Base-by-base conservation (phyloP, 768 basidiomycete genomes). In the Mycena leptocephala region DNA sequence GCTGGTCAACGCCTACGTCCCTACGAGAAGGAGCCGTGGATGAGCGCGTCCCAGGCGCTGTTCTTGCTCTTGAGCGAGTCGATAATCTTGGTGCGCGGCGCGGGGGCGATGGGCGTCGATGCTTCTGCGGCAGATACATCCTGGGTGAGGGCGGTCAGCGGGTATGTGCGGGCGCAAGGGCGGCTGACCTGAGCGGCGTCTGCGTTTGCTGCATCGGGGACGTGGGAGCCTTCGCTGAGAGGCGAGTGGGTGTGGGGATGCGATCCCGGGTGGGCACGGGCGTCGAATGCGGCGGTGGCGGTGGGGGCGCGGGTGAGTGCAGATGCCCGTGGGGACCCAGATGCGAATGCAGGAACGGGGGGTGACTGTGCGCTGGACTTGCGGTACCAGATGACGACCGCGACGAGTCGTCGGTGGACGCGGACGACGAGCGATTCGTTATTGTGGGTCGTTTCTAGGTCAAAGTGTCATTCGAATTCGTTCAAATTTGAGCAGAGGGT, bases 21-120 rank as follows among this genome's bases (percentile, higher is more conserved):
- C 30, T 81, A 92, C n/a, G 92, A 89, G 81, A 91, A 93, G 39
- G 91, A 91, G 37, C 93, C 93, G 80, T 93, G 93, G 55, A 93
- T 91, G 72, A 93, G 83, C 3, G 92, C 92, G 74, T 93, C 93
- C 92, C 92, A 93, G 20, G 92, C 91, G 71, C 90, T 58, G 71
- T 72, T 90, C 84, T 93, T 92, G 30, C 87, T 87, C 81, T 91
- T 90, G 72, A 93, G 83, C 61, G 91, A 90, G 82, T 90, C 86
- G 75, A 93, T 80, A 78, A 92, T 90, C 80, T 88, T 90, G 65
- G 88, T 84, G 71, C 58, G 72, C n/a, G 43, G 35, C 39, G 68
- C 53, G 16, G 64, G 35, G 10, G 59, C 65, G n/a, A 76, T 71
- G 0, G 77, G 72, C 2, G 81, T 80, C 0, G 81, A 80, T 18